Evolutionary conservation across 1,284 basidiomycete genomes (phyloP).

Genomic region (Singerocomus rubriflavus): DNA sequence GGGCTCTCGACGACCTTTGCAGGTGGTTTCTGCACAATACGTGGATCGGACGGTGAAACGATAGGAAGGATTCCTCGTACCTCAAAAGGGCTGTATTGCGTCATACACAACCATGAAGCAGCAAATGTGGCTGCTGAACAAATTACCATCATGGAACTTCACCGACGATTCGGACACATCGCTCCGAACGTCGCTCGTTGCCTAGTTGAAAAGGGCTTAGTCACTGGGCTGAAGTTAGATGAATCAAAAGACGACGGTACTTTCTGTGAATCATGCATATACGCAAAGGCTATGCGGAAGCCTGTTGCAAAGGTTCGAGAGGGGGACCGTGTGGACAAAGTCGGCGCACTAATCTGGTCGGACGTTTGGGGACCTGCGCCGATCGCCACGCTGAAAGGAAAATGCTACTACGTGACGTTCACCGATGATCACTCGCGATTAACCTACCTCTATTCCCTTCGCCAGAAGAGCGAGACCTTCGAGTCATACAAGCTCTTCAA

Average conservation of each 20-base stretch:
- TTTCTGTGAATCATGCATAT: neutral
- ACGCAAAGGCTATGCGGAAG: neutral
- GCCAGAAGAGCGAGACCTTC: conserved; percentile 3
- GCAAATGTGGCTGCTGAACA: neutral
- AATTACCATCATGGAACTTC: neutral
- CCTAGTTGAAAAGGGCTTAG: neutral
- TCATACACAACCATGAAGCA: neutral
- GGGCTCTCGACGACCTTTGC: neutral
- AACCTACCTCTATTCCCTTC: neutral
- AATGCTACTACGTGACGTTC: neutral
- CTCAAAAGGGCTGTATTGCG: neutral
- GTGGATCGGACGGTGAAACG: neutral
- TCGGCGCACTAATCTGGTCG: neutral
- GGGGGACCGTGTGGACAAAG: accelerated
- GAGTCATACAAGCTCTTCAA: neutral
- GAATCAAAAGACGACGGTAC: neutral
- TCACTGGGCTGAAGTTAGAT: neutral
- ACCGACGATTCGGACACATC: neutral
- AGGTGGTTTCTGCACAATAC: neutral
- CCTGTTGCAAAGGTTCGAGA: neutral
- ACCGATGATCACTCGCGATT: neutral
- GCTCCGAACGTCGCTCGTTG: accelerated
- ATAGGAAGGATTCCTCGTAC: neutral
- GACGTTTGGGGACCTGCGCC: neutral
- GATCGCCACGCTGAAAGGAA: accelerated